A percentile compares a stretch with the other conserved stretches of the same genome.
These are phyloP conservation scores for Lachnellula suecica DNA, from an alignment of 2,329 filamentous ascomycete genomes.

Conservation along the genomic window DNA sequence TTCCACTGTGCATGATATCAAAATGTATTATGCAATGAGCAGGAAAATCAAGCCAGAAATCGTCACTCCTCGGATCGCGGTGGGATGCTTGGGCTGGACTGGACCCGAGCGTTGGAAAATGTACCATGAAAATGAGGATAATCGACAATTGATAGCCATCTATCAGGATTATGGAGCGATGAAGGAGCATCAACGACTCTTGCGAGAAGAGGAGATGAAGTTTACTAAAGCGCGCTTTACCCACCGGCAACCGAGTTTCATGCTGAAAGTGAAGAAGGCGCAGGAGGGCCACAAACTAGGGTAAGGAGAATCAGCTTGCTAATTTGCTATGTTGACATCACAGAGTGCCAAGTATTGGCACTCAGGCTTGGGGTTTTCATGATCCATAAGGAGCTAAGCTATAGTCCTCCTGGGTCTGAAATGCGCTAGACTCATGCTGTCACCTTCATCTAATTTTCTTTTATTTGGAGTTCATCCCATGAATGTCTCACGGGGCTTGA, in stretches of 20 bases:
- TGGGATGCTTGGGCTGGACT: constrained; percentile 24
- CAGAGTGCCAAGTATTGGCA: too few relatives aligned
- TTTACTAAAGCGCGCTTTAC: constrained; percentile 17
- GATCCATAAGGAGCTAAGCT: too few relatives aligned
- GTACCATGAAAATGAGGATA: constrained; percentile 17
- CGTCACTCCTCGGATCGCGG: constrained; percentile 18
- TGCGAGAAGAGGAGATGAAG: constrained; percentile 19
- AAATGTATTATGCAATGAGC: constrained; percentile 16
- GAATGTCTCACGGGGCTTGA: too few relatives aligned
- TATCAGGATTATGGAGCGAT: constrained; percentile 19
- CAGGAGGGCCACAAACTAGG: not conserved
- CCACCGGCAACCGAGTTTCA: not conserved
- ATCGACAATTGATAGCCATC: constrained; percentile 19
- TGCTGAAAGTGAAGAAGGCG: constrained; percentile 4
- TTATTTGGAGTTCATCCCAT: too few relatives aligned
- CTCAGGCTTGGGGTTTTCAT: too few relatives aligned
- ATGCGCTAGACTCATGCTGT: too few relatives aligned
- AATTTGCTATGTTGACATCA: not conserved
- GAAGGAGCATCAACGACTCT: constrained; percentile 11
- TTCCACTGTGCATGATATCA: constrained; percentile 21
- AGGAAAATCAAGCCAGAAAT: constrained; percentile 3
- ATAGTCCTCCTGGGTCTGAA: too few relatives aligned
- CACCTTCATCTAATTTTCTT: too few relatives aligned
- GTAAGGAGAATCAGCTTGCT: not conserved
- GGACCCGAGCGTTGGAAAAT: constrained; percentile 16